A percentile compares a stretch with the other conserved stretches of the same genome.
Conservation (phyloP, 805 yeast genomes). For the Kluyveromyces wickerhamii region DNA sequence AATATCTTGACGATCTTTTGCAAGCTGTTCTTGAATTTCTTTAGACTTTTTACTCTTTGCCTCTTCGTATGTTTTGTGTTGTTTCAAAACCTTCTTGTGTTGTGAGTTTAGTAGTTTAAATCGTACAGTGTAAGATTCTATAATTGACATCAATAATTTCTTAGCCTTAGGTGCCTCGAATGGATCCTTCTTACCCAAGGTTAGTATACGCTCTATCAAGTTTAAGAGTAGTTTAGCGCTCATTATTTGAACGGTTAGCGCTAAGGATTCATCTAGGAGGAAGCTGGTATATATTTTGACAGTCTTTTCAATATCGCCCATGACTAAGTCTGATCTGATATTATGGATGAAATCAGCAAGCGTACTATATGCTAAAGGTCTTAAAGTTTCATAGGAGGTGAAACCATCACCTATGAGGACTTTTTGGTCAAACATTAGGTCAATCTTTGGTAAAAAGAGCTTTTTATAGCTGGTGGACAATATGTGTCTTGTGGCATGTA, state of each 20-base stretch:
- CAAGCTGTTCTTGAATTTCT: constrained; percentile 31
- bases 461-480: constrained; percentile 79
- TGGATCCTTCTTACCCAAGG: constrained; percentile 52
- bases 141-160: constrained; percentile 75
- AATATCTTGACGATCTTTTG: constrained; percentile 31
- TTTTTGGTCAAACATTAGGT: constrained; percentile 74
- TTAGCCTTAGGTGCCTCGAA: constrained; percentile 55
- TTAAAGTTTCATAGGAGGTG: constrained; percentile 79
- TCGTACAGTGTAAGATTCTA: constrained; percentile 80
- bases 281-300: constrained; percentile 75
- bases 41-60: constrained; percentile 37
- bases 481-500: constrained; percentile 94
- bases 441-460: constrained; percentile 78
- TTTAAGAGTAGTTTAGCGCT: constrained; percentile 85
- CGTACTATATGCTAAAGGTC: constrained; percentile 90
- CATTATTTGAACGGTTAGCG: constrained; percentile 91
- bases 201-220: constrained; percentile 80
- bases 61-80: constrained; percentile 47
- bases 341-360: constrained; percentile 95
- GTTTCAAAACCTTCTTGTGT: constrained; percentile 54
- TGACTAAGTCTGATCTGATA: constrained; percentile 73
- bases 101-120: constrained; percentile 69
- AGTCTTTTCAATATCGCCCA: constrained; percentile 80
- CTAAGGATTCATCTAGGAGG: constrained; percentile 71
- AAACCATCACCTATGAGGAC: constrained; percentile 89